These are phyloP conservation scores for Syzygium aromaticum DNA, from an alignment of 345 rosid species.

Conservation along the genomic window DNA sequence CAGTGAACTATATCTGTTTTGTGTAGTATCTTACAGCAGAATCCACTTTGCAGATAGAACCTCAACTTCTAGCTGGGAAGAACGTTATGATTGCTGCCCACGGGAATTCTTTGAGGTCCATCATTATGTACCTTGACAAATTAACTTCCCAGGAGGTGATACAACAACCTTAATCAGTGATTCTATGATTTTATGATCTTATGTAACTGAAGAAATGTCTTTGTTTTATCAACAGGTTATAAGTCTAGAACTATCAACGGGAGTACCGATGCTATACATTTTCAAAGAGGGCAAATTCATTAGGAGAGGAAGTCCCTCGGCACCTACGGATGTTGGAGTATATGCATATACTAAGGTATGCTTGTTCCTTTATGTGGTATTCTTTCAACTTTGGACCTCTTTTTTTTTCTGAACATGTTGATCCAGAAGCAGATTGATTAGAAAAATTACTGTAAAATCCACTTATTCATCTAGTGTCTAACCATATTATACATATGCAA, in stretches of 20 bases:
- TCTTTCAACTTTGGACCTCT: background rate
- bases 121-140: slow-evolving; percentile 94
- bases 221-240: slow-evolving; percentile 40
- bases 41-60: slow-evolving; percentile 58
- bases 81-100: slow-evolving; percentile 94
- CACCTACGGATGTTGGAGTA: slow-evolving; percentile 88
- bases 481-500: background rate
- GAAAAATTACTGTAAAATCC: background rate
- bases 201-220: background rate
- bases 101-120: slow-evolving; percentile 87
- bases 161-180: background rate
- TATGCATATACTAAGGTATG: slow-evolving; percentile 89
- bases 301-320: slow-evolving; percentile 84
- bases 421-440: background rate
- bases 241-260: slow-evolving; percentile 80
- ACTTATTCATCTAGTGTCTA: background rate
- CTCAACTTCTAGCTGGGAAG: slow-evolving; percentile 78
- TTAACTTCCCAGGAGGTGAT: slow-evolving; percentile 92
- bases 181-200: background rate
- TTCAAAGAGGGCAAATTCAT: slow-evolving; percentile 81
- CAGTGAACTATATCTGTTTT: background rate
- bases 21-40: background rate
- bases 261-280: slow-evolving; percentile 92
- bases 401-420: background rate
- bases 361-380: background rate